A percentile compares a stretch with the other conserved stretches of the same genome.
phyloP scores from a whole-genome alignment of 2,329 filamentous ascomycete species.

The Seiridium unicorne region DNA sequence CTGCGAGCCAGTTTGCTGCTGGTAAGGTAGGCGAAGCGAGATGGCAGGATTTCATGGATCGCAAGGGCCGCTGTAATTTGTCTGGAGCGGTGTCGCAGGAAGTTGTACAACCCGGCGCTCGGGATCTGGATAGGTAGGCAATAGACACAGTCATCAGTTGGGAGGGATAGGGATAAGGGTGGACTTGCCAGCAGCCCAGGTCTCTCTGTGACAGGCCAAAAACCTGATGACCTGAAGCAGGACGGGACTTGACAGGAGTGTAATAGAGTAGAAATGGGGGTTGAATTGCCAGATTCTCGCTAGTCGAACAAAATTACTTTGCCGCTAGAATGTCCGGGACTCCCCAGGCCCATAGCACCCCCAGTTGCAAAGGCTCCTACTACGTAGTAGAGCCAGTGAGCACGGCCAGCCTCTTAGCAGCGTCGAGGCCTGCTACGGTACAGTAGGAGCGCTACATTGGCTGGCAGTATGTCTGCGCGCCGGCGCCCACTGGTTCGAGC shows the following conservation, averaged over 20 bases:
- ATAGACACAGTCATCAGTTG: too few species aligned
- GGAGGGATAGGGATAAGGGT: too few species aligned
- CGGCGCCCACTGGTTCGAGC: too few species aligned
- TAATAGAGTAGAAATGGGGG: not conserved
- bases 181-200: not conserved
- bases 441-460: too few species aligned
- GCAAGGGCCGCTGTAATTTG: not conserved
- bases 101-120: too few species aligned
- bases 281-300: not conserved
- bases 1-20: not conserved
- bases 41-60: not conserved
- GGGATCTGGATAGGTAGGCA: too few species aligned
- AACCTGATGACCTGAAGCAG: slow-evolving; percentile 4
- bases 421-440: too few species aligned
- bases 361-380: not conserved
- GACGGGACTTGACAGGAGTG: not conserved
- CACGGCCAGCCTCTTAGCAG: too few species aligned
- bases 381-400: too few species aligned
- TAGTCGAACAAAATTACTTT: not conserved
- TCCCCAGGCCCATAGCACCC: not conserved
- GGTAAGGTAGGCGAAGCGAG: not conserved
- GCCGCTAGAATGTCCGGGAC: not conserved
- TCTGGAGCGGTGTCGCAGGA: too few species aligned
- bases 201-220: not conserved
- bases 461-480: too few species aligned